Evolutionary conservation across 441 rosid species (phyloP).

Genomic region (Populus tomentosa): DNA sequence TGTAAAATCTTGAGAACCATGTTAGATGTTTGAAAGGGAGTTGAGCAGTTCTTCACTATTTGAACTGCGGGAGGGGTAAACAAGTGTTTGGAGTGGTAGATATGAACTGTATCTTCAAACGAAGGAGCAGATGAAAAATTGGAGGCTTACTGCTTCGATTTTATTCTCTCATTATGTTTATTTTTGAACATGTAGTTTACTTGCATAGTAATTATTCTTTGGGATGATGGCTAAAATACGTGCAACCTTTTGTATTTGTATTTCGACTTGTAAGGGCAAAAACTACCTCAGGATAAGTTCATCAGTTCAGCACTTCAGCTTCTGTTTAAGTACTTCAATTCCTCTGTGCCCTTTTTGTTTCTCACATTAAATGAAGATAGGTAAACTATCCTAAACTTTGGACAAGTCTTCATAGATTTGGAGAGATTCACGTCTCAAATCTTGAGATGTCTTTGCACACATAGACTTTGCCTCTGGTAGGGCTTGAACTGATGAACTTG

Average conservation of each 20-base stretch:
- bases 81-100: constrained; percentile 14
- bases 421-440: no score
- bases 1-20: constrained; percentile 4
- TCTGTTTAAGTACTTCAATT: no score
- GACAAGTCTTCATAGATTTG: no score
- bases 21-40: not conserved
- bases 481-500: no score
- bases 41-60: constrained; percentile 3
- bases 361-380: no score
- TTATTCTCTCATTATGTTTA: not conserved
- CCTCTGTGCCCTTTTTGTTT: no score
- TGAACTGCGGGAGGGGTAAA: constrained; percentile 7
- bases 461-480: no score
- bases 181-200: not conserved
- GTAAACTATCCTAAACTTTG: no score
- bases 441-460: no score
- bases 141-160: not conserved
- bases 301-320: no score
- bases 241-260: not conserved
- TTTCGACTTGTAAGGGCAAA: not conserved
- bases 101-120: not conserved
- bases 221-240: not conserved
- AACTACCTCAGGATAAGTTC: not conserved
- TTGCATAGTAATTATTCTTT: not conserved
- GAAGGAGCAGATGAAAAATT: not conserved